Base-by-base conservation (phyloP, 305 asterid genomes). In the Solanum hybrid region DNA sequence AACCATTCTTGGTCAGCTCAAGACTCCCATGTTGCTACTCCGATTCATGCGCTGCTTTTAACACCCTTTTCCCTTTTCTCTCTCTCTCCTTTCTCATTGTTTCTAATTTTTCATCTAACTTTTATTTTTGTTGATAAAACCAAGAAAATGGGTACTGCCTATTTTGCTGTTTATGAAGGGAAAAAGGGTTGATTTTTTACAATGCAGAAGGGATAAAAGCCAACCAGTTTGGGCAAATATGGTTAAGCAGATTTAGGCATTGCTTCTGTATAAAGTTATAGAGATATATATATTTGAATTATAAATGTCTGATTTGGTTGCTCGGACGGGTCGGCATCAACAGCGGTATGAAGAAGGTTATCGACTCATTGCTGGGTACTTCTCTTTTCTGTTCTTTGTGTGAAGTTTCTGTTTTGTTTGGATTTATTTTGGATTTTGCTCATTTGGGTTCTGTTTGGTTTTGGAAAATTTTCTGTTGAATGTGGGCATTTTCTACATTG, bases 291-390 rank as follows among this genome's bases (percentile, higher is more conserved):
- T 31, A 41, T 29, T 51, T 88, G 57, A 86, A 91, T 61, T 26
- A 91, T 91, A 94, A 79, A 94, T 94, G 96, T 94, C 96, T 90
- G 95, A 91, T 85, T 92, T 94, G 94, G 96, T 94, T 89, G 96
- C 96, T 86, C 93, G 96, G 89, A 94, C 96, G 77, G 95, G 96
- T 89, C 92, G 96, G 88, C 96, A 92, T 89, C 96, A 94, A 88
- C 96, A 94, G 90, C 92, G 95, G 10, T 94, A 94, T 82, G 92
- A 94, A 92, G 92, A 89, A 61, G 95, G 96, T 36, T 93, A 91
- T 87, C 95, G 96, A 90, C 96, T 94, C 90, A 92, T 94, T 36
- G 94, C 96, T 79, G 95, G 96, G 96, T 94, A 91, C 65, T 75
- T 39, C 26, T 68, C 75, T 51, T 84, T 84, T 84, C 38, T 84